These are phyloP conservation scores for Picea sitchensis DNA, from an alignment of 75 land plant species.

Conservation along the genomic window DNA sequence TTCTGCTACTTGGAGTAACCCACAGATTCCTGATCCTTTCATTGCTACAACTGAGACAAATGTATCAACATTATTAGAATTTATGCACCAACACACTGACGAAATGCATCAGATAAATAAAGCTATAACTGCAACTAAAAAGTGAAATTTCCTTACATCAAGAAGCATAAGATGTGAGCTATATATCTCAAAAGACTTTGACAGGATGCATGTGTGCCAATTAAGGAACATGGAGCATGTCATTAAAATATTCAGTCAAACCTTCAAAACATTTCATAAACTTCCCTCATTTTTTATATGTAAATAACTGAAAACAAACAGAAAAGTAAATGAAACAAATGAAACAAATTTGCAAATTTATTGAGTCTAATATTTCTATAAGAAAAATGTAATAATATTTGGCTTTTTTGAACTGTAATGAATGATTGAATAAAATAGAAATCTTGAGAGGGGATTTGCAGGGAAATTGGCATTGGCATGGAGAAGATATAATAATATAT, in stretches of 20 bases:
- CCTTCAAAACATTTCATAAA: neutral
- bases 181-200: neutral
- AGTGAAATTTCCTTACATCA: neutral
- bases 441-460: too few species aligned
- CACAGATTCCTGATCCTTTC: constrained; percentile 15
- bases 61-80: neutral
- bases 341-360: neutral
- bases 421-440: too few species aligned
- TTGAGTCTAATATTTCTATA: neutral
- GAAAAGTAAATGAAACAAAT: neutral
- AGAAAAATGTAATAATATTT: too few species aligned
- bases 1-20: constrained; percentile 11
- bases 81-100: neutral
- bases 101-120: too few species aligned
- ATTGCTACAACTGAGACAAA: neutral
- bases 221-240: too few species aligned
- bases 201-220: neutral
- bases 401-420: too few species aligned
- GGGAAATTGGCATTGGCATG: too few species aligned
- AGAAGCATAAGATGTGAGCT: neutral
- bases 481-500: too few species aligned
- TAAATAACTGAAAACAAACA: neutral
- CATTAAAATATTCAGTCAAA: too few species aligned
- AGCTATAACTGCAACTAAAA: too few species aligned
- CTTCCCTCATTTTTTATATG: neutral